These are phyloP conservation scores for Xanthoceras sorbifolium DNA, from an alignment of 345 rosid species.

Conservation along the genomic window DNA sequence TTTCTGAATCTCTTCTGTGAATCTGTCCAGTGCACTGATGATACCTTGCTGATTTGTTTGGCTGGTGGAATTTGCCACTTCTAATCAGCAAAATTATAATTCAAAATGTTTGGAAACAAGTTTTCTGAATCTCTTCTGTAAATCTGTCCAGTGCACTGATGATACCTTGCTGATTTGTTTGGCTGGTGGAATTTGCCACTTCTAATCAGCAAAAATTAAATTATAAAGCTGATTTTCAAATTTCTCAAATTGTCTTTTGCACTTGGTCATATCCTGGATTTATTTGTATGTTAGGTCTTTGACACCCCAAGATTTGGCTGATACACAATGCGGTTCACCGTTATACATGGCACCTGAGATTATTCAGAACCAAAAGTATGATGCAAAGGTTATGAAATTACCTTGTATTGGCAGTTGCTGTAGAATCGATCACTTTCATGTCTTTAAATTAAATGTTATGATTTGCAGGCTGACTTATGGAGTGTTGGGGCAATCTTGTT, in stretches of 20 bases:
- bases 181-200: neutral
- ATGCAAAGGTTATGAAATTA: slow-evolving; percentile 71
- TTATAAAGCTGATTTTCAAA: neutral
- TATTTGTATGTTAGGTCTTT: slow-evolving; percentile 49
- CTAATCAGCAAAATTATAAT: no score
- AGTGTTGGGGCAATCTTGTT: slow-evolving; percentile 86
- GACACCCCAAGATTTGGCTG: slow-evolving; percentile 67
- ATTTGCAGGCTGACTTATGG: slow-evolving; percentile 82
- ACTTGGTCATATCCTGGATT: slow-evolving; percentile 15
- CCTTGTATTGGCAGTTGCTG: neutral
- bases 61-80: neutral
- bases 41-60: neutral
- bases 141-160: neutral
- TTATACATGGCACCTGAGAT: slow-evolving; percentile 94
- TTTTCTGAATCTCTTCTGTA: neutral
- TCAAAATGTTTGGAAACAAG: neutral
- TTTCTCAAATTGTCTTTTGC: slow-evolving; percentile 1
- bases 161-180: neutral
- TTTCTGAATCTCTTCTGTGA: neutral
- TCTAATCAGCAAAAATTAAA: neutral
- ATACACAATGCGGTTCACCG: slow-evolving; percentile 82
- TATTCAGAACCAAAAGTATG: slow-evolving; percentile 71
- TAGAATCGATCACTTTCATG: neutral
- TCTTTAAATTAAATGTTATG: slow-evolving; percentile 11
- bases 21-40: neutral